Evolutionary conservation across 1,284 basidiomycete species (phyloP).

Genomic region (Rhodotorula sp.): DNA sequence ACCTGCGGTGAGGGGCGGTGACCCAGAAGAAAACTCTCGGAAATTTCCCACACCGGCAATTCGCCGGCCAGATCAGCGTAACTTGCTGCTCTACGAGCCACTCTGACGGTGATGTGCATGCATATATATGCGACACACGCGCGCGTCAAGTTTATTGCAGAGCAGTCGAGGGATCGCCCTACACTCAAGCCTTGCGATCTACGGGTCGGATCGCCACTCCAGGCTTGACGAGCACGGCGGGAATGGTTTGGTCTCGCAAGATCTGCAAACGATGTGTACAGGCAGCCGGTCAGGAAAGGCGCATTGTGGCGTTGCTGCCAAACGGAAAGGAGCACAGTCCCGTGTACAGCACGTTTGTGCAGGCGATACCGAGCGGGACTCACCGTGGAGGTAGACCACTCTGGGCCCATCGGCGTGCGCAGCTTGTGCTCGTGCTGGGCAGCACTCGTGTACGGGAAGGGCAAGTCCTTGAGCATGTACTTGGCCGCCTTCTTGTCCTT

Average conservation of each 20-base stretch:
- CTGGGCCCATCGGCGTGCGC: slow-evolving; percentile 74
- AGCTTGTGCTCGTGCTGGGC: slow-evolving; percentile 85
- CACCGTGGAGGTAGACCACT: slow-evolving; percentile 90
- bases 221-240: slow-evolving; percentile 75
- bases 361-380: slow-evolving; percentile 54
- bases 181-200: slow-evolving; percentile 11
- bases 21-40: too few relatives aligned
- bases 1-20: too few relatives aligned
- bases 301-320: too few relatives aligned
- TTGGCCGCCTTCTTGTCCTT: slow-evolving; percentile 88
- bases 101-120: too few relatives aligned
- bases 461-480: slow-evolving; percentile 83
- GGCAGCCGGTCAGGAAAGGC: too few relatives aligned
- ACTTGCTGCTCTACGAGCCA: too few relatives aligned
- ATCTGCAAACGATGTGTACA: slow-evolving; percentile 6
- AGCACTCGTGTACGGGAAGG: slow-evolving; percentile 86
- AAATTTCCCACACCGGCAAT: too few relatives aligned
- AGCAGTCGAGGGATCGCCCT: neutral
- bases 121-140: too few relatives aligned
- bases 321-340: too few relatives aligned
- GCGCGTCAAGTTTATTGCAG: neutral
- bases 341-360: neutral
- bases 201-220: slow-evolving; percentile 43
- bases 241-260: slow-evolving; percentile 59
- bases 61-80: too few relatives aligned